Conservation (phyloP, 306 rosid species). For the Ormosia semicastrata region DNA sequence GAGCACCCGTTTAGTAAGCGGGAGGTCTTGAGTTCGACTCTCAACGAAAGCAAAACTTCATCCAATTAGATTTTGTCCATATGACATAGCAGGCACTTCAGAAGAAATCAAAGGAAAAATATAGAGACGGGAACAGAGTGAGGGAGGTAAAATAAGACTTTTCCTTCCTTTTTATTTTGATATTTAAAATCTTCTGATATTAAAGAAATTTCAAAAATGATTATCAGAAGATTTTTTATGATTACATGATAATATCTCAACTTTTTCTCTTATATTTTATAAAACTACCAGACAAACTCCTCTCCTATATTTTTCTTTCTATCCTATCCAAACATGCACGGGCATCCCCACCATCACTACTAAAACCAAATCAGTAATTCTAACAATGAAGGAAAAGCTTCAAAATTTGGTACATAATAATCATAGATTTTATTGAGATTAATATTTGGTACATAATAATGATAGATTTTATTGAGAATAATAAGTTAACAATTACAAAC, state of each 20-base stretch:
- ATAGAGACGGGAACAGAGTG: not conserved
- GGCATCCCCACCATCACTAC: not conserved
- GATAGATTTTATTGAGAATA: conserved; percentile 21
- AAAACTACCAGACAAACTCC: not conserved
- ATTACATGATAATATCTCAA: not conserved
- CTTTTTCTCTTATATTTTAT: not conserved
- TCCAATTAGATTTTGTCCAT: too few relatives aligned
- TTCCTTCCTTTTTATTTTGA: not conserved
- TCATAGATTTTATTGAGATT: not conserved
- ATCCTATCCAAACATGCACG: not conserved
- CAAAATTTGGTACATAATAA: not conserved
- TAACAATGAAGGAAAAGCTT: not conserved
- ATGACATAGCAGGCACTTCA: too few relatives aligned
- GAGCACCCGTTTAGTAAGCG: conserved; percentile 58
- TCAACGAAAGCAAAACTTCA: conserved; percentile 36
- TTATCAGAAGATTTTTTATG: not conserved
- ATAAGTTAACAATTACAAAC: conserved; percentile 27
- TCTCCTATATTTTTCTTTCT: not conserved
- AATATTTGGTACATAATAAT: not conserved
- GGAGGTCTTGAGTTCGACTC: conserved; percentile 55
- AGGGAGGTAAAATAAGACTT: not conserved
- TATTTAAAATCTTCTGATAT: not conserved
- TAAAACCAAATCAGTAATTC: not conserved
- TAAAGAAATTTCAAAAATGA: not conserved
- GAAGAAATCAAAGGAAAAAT: not conserved